phyloP scores from a whole-genome alignment of 1,284 basidiomycete species.

The Cutaneotrichosporon mucoides region DNA sequence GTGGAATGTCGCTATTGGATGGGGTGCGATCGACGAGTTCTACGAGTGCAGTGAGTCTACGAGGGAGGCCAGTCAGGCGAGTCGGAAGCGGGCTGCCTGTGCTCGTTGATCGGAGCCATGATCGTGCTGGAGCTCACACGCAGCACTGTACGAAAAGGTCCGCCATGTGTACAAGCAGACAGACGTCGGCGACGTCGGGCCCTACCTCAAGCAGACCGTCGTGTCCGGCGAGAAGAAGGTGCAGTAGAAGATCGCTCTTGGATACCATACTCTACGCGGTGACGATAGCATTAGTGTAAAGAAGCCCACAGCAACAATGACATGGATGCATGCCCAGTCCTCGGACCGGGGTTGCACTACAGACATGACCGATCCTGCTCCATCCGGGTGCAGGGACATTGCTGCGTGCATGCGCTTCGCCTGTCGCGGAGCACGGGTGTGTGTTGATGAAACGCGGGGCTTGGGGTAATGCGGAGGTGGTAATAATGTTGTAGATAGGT shows the following conservation, averaged over 20 bases:
- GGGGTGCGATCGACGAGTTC: slow-evolving; percentile 34
- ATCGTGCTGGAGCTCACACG: no score
- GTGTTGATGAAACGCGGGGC: background rate
- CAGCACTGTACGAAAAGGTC: slow-evolving; percentile 34
- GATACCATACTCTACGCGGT: no score
- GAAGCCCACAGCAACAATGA: background rate
- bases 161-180: slow-evolving; percentile 31
- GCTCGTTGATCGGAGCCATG: no score
- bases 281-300: no score
- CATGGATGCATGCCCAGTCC: slow-evolving; percentile 1
- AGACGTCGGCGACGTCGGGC: slow-evolving; percentile 31
- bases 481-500: slow-evolving; percentile 2
- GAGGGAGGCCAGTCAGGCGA: no score
- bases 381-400: background rate
- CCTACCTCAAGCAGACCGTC: slow-evolving; percentile 5
- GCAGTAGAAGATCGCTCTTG: slow-evolving; percentile 1
- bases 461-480: background rate
- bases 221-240: slow-evolving; percentile 7
- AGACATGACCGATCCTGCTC: background rate
- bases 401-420: background rate
- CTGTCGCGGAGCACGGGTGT: background rate
- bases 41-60: slow-evolving; percentile 32
- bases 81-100: no score
- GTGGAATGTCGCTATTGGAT: slow-evolving; percentile 28
- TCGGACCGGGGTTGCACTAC: slow-evolving; percentile 5